phyloP scores from a whole-genome alignment of 176 grass and related monocot species.

The Paspalum notatum region DNA sequence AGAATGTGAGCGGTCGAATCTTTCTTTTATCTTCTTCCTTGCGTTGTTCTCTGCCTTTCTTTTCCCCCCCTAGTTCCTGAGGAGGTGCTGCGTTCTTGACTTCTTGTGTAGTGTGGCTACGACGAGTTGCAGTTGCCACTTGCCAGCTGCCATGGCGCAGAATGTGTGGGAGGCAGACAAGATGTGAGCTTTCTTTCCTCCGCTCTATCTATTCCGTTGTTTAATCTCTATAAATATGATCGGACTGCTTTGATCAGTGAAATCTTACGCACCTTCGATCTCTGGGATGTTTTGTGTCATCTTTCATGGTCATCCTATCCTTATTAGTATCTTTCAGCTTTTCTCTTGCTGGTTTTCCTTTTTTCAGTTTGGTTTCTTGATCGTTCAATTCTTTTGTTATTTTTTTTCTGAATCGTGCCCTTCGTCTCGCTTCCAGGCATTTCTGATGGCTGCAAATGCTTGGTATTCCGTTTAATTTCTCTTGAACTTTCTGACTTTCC shows the following conservation, averaged over 20 bases:
- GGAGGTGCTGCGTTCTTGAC: not conserved
- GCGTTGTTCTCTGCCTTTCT: not conserved
- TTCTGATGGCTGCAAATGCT: not conserved
- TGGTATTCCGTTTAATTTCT: conserved; percentile 7
- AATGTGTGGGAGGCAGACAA: conserved; percentile 69
- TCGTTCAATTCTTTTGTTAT: not conserved
- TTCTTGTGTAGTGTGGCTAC: conserved; percentile 36
- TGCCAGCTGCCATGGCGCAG: conserved; percentile 51
- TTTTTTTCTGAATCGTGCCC: not conserved
- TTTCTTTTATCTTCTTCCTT: conserved; percentile 20
- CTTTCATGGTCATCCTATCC: not conserved
- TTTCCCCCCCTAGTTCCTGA: conserved; percentile 31
- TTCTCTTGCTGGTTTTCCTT: not conserved
- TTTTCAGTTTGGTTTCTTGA: conserved; percentile 11
- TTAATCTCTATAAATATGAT: not conserved
- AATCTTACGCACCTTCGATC: not conserved
- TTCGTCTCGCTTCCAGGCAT: not conserved
- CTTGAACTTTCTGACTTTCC: conserved; percentile 33
- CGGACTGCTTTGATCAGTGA: conserved; percentile 15
- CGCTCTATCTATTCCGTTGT: not conserved
- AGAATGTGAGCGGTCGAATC: conserved; percentile 50
- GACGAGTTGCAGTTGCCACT: not conserved
- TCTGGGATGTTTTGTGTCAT: not conserved
- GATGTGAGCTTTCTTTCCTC: conserved; percentile 47
- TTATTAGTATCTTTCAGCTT: not conserved